Evolutionary conservation across 1,139 yeast species (phyloP), one percentile per base, ranked within the genome.

Genomic region (Candida tetrigidarum): DNA sequence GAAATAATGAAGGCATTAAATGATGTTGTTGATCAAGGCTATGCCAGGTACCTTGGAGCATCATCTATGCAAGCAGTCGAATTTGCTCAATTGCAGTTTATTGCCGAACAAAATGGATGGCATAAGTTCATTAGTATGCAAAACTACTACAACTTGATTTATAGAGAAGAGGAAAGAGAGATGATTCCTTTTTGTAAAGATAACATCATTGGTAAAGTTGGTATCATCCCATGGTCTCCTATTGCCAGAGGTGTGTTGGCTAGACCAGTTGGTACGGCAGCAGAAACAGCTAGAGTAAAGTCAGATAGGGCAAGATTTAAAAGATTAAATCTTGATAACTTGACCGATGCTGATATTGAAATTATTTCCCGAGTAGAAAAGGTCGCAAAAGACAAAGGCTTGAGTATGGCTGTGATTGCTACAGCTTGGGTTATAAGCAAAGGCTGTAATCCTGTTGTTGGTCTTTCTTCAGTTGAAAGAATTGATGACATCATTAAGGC

Each of bases 161-260:
- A 78, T 57, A 67, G 87, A 18, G 86, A 81, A 55, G 86, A 82
- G 44, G 87, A 82, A 56, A 63, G 78, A 29, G 86, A 82, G 55
- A 71, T 81, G 80, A 77, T 71, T 51, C 81, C 78, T 22, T 81
- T 66, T 61, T 78, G 84, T 55, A 28, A 52, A 34, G 27, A 43
- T 3, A 48, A 48, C 32, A 50, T 46, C 18, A 43, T 51, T 15
- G 61, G 78, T 6, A 72, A 76, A 22, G 79, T 78, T 22, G 81
- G 80, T 0, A 44, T 78, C 28, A 69, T 76, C 45, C 82, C 83
- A 7, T 78, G 78, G 77, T 73, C 79, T 10, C 81, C 83, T 16
- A 60, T 70, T 49, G 80, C 79, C 8, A 60, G 76, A 52, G 83
- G 82, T 5, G 22, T 71, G 0, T 63, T 78, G 37, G 68, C 81